phyloP scores from a whole-genome alignment of 2,329 filamentous ascomycete genomes.

The Hortaea werneckii region DNA sequence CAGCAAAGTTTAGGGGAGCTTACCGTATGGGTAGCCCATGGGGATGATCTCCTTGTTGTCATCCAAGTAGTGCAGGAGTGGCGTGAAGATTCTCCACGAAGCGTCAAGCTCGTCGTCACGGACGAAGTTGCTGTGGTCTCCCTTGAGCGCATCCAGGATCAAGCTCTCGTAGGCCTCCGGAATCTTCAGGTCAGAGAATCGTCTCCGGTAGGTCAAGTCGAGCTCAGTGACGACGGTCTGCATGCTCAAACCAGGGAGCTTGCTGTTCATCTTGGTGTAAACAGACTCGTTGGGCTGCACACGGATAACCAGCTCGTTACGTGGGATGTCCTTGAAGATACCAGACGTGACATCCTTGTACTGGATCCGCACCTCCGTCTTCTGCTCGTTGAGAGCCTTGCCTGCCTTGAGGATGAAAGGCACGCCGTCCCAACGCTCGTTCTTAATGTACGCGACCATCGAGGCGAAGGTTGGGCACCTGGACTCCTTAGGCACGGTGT shows the following conservation, averaged over 20 bases:
- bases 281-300: constrained; percentile 99
- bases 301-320: constrained; percentile 97
- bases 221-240: constrained; percentile 98
- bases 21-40: constrained; percentile 99
- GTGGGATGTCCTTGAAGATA: constrained; percentile 99
- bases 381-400: constrained; percentile 96
- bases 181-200: constrained; percentile 99
- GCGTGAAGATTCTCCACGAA: constrained; percentile 97
- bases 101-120: constrained; percentile 94
- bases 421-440: constrained; percentile 97
- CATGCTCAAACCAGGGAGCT: constrained; percentile 96
- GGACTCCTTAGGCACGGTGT: constrained; percentile 94
- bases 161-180: constrained; percentile 97
- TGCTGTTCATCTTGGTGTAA: constrained; percentile 99
- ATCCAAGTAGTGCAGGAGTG: constrained; percentile 93
- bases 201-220: constrained; percentile 91
- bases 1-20: constrained; percentile 27
- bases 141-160: constrained; percentile 94
- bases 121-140: constrained; percentile 98
- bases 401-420: constrained; percentile 99
- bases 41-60: constrained; percentile 99
- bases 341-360: constrained; percentile 99
- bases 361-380: constrained; percentile 97
- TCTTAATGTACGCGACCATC: constrained; percentile 97
- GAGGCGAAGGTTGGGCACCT: constrained; percentile 97